phyloP scores from a whole-genome alignment of 345 rosid genomes.

The Anacardium occidentale region DNA sequence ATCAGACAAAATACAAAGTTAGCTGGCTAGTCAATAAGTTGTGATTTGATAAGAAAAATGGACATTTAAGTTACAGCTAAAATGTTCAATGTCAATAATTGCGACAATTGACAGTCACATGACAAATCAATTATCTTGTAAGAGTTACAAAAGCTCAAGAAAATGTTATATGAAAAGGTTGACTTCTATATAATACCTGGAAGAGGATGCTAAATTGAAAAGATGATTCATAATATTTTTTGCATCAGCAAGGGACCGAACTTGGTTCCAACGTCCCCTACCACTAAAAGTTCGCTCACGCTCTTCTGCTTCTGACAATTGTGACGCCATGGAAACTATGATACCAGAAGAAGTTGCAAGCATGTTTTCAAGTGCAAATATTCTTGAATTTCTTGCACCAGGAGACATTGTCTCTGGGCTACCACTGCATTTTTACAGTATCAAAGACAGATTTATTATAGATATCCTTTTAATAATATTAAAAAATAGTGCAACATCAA shows the following conservation, averaged over 20 bases:
- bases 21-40: background rate
- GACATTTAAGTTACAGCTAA: no score
- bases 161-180: background rate
- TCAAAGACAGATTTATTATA: background rate
- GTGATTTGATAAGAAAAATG: no score
- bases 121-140: background rate
- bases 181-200: slow-evolving; percentile 49
- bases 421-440: slow-evolving; percentile 45
- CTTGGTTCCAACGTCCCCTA: slow-evolving; percentile 96
- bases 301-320: slow-evolving; percentile 96
- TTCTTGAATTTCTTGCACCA: slow-evolving; percentile 93
- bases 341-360: slow-evolving; percentile 83
- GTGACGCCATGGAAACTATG: slow-evolving; percentile 95
- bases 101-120: background rate
- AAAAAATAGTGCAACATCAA: background rate
- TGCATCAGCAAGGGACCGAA: slow-evolving; percentile 84
- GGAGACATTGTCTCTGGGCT: slow-evolving; percentile 71
- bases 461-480: background rate
- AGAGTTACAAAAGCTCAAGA: background rate
- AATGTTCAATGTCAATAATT: background rate
- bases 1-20: background rate
- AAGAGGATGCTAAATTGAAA: slow-evolving; percentile 79
- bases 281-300: slow-evolving; percentile 85
- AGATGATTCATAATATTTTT: slow-evolving; percentile 81
- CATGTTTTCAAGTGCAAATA: slow-evolving; percentile 95